A percentile compares a stretch with the other conserved stretches of the same genome.
phyloP scores from a whole-genome alignment of 2,329 filamentous ascomycete genomes.

The Fusarium kyushuense region DNA sequence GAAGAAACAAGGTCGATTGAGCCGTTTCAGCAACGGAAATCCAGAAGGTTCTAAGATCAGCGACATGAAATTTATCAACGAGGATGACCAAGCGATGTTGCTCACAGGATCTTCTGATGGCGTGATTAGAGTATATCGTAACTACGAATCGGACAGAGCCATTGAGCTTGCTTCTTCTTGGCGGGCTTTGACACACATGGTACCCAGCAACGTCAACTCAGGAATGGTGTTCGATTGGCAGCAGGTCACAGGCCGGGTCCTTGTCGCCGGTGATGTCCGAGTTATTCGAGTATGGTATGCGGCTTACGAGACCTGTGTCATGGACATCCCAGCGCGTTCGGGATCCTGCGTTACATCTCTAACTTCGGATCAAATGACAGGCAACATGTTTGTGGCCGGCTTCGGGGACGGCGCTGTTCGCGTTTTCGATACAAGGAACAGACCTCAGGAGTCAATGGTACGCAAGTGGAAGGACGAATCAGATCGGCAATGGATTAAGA shows the following conservation, averaged over 20 bases:
- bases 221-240: conserved; percentile 99
- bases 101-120: conserved; percentile 97
- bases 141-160: conserved; percentile 82
- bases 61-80: conserved; percentile 97
- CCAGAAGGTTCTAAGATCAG: conserved; percentile 91
- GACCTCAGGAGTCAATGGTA: conserved; percentile 90
- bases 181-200: conserved; percentile 91
- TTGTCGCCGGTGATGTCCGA: conserved; percentile 96
- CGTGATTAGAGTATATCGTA: conserved; percentile 90
- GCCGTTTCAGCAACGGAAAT: conserved; percentile 94
- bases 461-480: conserved; percentile 95
- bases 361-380: conserved; percentile 97
- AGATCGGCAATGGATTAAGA: conserved; percentile 90
- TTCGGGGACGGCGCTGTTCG: conserved; percentile 96
- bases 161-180: conserved; percentile 91
- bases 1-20: conserved; percentile 79
- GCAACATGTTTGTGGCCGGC: conserved; percentile 93
- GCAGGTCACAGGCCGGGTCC: conserved; percentile 91
- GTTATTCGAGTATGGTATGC: conserved; percentile 98
- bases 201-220: conserved; percentile 92
- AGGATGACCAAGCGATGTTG: conserved; percentile 94
- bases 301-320: conserved; percentile 89
- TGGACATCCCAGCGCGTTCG: conserved; percentile 93
- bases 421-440: conserved; percentile 90
- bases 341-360: conserved; percentile 95